phyloP scores from a whole-genome alignment of 768 basidiomycete species.

The Boletus rex-veris region DNA sequence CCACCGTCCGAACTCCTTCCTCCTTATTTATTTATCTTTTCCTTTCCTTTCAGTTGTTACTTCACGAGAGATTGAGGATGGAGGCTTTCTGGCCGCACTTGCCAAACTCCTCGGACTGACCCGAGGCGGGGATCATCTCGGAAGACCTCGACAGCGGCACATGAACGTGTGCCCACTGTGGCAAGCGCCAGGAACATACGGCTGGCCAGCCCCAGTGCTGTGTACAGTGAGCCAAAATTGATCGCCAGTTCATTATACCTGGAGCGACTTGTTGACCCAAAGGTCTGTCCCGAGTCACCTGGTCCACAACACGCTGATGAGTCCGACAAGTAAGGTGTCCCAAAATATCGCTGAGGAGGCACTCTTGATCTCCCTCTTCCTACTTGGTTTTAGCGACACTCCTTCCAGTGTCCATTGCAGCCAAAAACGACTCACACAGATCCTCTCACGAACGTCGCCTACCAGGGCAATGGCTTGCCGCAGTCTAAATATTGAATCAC shows the following conservation, averaged over 20 bases:
- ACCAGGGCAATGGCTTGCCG: constrained; percentile 1
- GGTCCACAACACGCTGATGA: background rate
- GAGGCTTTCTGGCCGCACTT: background rate
- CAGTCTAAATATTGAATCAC: constrained; percentile 2
- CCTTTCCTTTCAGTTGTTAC: background rate
- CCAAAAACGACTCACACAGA: constrained; percentile 17
- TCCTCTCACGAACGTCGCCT: constrained; percentile 25
- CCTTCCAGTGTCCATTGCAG: constrained; percentile 5
- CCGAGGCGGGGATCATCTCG: background rate
- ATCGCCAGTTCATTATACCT: background rate
- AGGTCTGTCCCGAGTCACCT: background rate
- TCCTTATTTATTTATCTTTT: background rate
- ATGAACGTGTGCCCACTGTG: background rate
- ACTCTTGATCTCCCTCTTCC: constrained; percentile 6
- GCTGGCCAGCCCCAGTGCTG: background rate
- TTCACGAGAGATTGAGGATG: background rate
- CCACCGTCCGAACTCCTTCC: background rate
- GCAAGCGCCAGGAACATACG: background rate
- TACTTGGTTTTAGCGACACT: constrained; percentile 4
- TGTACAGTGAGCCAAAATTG: background rate
- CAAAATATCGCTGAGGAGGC: constrained; percentile 24
- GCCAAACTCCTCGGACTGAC: constrained; percentile 21
- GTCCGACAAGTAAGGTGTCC: constrained; percentile 10
- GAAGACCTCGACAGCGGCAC: background rate
- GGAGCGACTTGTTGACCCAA: background rate